These are phyloP conservation scores for Lachancea quebecensis DNA, from an alignment of 805 yeast species.

Conservation along the genomic window DNA sequence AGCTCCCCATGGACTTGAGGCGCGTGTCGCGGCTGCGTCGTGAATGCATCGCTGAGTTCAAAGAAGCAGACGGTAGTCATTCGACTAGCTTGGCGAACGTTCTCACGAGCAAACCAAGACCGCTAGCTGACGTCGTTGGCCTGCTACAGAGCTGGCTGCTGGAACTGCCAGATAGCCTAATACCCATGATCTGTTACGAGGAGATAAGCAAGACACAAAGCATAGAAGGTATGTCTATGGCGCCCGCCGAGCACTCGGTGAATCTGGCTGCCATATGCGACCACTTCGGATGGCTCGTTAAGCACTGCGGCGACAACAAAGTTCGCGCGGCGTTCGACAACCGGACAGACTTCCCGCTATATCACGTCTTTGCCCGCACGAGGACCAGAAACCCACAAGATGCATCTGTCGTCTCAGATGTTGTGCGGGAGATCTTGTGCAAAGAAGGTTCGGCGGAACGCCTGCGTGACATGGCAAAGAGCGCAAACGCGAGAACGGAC, in stretches of 20 bases:
- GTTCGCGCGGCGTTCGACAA: neutral
- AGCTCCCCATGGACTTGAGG: constrained; percentile 9
- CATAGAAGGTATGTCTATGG: neutral
- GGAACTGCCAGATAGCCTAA: constrained; percentile 53
- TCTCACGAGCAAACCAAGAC: neutral
- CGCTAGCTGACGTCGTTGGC: constrained; percentile 25
- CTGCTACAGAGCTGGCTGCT: constrained; percentile 48
- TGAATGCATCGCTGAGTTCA: constrained; percentile 10
- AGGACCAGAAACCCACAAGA: constrained; percentile 4
- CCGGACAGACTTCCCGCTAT: constrained; percentile 5
- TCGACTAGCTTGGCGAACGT: neutral
- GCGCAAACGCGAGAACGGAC: neutral
- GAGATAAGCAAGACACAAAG: neutral
- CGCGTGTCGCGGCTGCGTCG: constrained; percentile 13
- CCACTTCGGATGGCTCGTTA: constrained; percentile 5
- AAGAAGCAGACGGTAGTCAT: constrained; percentile 1
- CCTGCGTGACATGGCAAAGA: neutral
- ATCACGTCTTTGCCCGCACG: constrained; percentile 6
- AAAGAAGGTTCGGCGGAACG: neutral
- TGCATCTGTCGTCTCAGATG: neutral
- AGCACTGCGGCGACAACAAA: neutral
- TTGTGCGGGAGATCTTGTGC: constrained; percentile 1
- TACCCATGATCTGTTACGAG: constrained; percentile 11
- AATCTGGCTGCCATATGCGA: constrained; percentile 3
- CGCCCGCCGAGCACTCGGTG: constrained; percentile 1